Base-by-base conservation (phyloP, 2,329 filamentous ascomycete species). In the Pseudogymnoascus verrucosus region DNA sequence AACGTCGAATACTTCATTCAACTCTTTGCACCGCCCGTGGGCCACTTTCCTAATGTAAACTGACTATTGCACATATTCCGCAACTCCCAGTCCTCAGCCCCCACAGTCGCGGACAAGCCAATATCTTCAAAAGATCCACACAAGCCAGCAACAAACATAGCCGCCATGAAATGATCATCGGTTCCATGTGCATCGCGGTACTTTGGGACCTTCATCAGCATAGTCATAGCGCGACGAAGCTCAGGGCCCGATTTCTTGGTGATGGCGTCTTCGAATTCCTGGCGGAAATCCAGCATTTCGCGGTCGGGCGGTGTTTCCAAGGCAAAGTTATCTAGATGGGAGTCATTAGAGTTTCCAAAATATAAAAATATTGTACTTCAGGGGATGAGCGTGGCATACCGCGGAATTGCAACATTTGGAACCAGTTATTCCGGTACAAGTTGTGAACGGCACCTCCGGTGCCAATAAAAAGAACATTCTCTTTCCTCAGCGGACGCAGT, bases 151-250 rank as follows among this genome's bases (percentile, higher is more conserved):
- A 86, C 81, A 73, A 89, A 89, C 69, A 85, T 76, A 2, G 83
- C 79, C 0, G 85, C 76, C 83, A 89, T 88, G 67, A 87, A 89
- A 70, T 89, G 86, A 71, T 89, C 87, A 69, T 90, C 87, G 0
- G 87, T 89, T 0, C 79, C 86, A 74, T 89, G 87, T 0, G 87
- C 87, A 68, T 89, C 86, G 14, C 86, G 75, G 69, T 82, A 89
- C 57, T 78, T 76, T 0, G 86, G 86, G 69, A 89, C 83, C 76
- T 89, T 89, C 85, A 89, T 89, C 68, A 89, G 70, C 31, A 85
- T 78, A 1, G 84, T 84, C 62, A 87, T 78, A 0, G 78, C 81
- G 2, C 82, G 76, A 2, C 84, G 73, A 60, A 89, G 70, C 26
- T 73, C 71, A 5, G 84, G 84, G 0, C 86, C 85, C 1, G 78